phyloP scores from a whole-genome alignment of 225 moss, liverwort and hornwort species.

The Straminergon stramineum region DNA sequence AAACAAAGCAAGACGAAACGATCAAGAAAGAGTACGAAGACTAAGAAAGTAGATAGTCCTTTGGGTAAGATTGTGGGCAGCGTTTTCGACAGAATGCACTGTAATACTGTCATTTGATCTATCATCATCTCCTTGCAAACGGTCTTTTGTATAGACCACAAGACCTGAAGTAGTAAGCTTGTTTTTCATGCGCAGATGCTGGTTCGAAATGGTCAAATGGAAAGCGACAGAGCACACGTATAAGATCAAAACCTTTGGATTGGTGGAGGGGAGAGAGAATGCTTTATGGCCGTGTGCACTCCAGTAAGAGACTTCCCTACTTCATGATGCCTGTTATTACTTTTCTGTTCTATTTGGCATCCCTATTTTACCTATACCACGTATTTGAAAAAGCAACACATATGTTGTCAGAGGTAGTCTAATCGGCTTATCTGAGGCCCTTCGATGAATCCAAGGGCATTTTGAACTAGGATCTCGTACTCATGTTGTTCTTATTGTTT shows the following conservation, averaged over 20 bases:
- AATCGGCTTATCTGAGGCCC: neutral
- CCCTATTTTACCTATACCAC: neutral
- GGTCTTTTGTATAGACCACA: neutral
- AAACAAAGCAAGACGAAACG: conserved; percentile 17
- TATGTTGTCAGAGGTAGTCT: neutral
- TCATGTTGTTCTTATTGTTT: neutral
- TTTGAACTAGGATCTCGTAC: neutral
- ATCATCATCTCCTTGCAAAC: neutral
- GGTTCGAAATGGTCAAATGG: conserved; percentile 55
- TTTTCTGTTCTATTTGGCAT: neutral
- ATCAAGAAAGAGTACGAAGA: conserved; percentile 18
- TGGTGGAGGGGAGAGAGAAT: conserved; percentile 65
- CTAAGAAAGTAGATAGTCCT: conserved; percentile 32
- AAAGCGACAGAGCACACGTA: conserved; percentile 48
- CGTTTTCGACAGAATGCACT: neutral
- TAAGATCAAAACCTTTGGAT: conserved; percentile 51
- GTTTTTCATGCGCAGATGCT: conserved; percentile 30
- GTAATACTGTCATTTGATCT: neutral
- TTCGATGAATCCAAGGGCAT: neutral
- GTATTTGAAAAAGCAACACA: neutral
- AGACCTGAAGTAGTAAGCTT: neutral
- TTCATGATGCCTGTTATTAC: neutral
- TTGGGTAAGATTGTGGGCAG: conserved; percentile 23
- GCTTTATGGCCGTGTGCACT: conserved; percentile 58
- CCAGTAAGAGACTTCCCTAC: conserved; percentile 14